These are phyloP conservation scores for Trypanosoma rangeli DNA, from an alignment of 208 protist genomes.

Conservation along the genomic window DNA sequence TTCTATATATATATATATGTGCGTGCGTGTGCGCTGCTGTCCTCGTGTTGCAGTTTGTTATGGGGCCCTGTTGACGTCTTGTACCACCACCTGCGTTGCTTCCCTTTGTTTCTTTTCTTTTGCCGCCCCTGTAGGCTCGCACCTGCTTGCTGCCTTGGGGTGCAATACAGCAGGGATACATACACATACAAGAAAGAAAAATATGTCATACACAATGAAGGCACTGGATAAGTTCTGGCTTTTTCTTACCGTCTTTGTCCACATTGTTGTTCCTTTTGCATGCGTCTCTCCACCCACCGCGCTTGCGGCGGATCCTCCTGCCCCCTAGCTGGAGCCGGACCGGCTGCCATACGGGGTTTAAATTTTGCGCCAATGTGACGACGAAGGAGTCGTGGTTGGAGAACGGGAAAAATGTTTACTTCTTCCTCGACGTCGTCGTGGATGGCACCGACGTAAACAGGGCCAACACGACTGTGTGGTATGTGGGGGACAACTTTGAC, in stretches of 20 bases:
- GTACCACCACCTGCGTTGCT: not conserved
- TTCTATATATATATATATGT: conserved; percentile 8
- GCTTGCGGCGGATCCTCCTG: conserved; percentile 30
- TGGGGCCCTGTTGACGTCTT: too few relatives aligned
- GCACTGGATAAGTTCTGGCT: not conserved
- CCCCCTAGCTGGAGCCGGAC: conserved; percentile 31
- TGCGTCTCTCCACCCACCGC: not conserved
- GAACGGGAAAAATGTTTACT: conserved; percentile 28
- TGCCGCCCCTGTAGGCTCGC: too few relatives aligned
- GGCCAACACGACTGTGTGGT: conserved; percentile 41
- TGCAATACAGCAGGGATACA: too few relatives aligned
- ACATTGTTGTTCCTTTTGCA: not conserved
- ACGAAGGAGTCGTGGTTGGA: conserved; percentile 34
- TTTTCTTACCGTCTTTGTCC: not conserved
- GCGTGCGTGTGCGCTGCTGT: too few relatives aligned
- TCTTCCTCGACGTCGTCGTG: conserved; percentile 31
- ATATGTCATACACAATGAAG: not conserved
- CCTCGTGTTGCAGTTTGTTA: too few relatives aligned
- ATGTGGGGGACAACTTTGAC: conserved; percentile 40
- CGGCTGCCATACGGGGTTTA: conserved; percentile 31
- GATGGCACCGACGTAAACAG: conserved; percentile 12
- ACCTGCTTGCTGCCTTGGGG: too few relatives aligned
- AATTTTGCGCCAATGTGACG: conserved; percentile 44
- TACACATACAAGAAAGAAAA: too few relatives aligned
- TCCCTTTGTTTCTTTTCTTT: too few relatives aligned